These are phyloP conservation scores for Trametes versicolor DNA, from an alignment of 1,284 basidiomycete species.

Conservation along the genomic window DNA sequence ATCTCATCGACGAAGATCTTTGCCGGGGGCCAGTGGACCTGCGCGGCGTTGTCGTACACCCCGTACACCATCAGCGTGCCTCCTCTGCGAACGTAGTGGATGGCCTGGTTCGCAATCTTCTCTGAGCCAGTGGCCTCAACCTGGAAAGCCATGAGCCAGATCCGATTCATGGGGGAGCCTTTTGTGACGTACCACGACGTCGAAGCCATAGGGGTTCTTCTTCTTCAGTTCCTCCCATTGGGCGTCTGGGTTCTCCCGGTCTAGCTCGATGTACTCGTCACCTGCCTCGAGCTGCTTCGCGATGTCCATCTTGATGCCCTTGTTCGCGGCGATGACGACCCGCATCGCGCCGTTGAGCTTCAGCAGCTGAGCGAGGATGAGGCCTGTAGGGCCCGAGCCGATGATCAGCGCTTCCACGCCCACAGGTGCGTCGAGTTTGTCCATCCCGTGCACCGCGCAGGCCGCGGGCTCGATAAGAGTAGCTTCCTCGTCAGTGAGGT, in stretches of 20 bases:
- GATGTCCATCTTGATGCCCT: conserved; percentile 87
- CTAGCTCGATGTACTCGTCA: conserved; percentile 87
- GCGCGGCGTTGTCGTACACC: conserved; percentile 78
- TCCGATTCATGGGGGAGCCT: conserved; percentile 26
- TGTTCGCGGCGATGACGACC: conserved; percentile 85
- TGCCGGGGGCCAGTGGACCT: conserved; percentile 84
- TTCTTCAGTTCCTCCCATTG: conserved; percentile 85
- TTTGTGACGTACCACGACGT: conserved; percentile 69
- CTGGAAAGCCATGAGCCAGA: conserved; percentile 40
- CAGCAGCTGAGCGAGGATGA: conserved; percentile 87
- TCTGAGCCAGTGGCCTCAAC: conserved; percentile 88
- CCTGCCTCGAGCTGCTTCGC: conserved; percentile 80
- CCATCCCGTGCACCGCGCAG: conserved; percentile 89
- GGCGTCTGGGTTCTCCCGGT: conserved; percentile 75
- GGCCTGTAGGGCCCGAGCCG: conserved; percentile 82
- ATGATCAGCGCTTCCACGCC: conserved; percentile 83
- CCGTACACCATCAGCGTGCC: conserved; percentile 80
- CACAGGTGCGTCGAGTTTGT: conserved; percentile 81
- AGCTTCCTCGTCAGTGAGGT: conserved; percentile 88
- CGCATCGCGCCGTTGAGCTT: conserved; percentile 84
- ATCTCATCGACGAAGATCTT: conserved; percentile 92
- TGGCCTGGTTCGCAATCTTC: conserved; percentile 80
- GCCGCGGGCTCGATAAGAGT: conserved; percentile 90
- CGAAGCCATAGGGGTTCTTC: conserved; percentile 87
- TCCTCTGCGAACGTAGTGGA: conserved; percentile 86